These are phyloP conservation scores for Graphilbum sp. DNA, from an alignment of 2,329 filamentous ascomycete genomes.

Conservation along the genomic window DNA sequence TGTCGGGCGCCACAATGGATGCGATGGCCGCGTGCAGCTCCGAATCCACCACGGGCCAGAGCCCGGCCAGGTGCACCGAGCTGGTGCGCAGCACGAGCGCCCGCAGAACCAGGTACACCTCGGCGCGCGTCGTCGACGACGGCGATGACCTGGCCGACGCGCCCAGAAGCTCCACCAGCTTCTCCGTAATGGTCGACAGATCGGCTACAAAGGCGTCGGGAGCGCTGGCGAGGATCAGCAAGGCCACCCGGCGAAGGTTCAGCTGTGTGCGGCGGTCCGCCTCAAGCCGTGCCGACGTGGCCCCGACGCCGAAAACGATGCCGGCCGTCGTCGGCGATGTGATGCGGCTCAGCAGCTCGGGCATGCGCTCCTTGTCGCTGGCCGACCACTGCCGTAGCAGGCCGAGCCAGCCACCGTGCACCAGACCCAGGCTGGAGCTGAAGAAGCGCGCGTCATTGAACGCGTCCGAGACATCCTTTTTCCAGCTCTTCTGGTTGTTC, in stretches of 20 bases:
- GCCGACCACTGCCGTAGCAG: slow-evolving; percentile 72
- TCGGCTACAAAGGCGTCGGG: slow-evolving; percentile 69
- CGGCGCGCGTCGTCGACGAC: slow-evolving; percentile 73
- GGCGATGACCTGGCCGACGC: slow-evolving; percentile 82
- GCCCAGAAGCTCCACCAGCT: slow-evolving; percentile 68
- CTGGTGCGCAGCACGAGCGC: slow-evolving; percentile 67
- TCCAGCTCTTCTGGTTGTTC: slow-evolving; percentile 77
- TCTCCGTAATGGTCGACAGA: slow-evolving; percentile 58
- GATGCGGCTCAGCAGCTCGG: slow-evolving; percentile 64
- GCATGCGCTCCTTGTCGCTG: slow-evolving; percentile 74
- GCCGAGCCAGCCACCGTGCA: slow-evolving; percentile 63
- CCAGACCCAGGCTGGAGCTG: slow-evolving; percentile 45
- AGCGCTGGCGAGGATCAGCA: slow-evolving; percentile 60
- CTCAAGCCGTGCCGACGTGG: slow-evolving; percentile 82
- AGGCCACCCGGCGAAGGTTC: slow-evolving; percentile 67
- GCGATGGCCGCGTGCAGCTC: slow-evolving; percentile 71
- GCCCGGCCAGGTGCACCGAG: slow-evolving; percentile 59
- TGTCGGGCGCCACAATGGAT: slow-evolving; percentile 52
- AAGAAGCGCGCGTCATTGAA: slow-evolving; percentile 88
- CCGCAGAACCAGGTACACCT: slow-evolving; percentile 77
- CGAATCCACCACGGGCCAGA: slow-evolving; percentile 82
- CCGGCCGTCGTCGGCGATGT: slow-evolving; percentile 79
- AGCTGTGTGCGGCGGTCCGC: slow-evolving; percentile 87
- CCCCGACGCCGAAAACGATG: slow-evolving; percentile 96
- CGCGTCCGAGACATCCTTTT: slow-evolving; percentile 78